Base-by-base conservation (phyloP, 164 flowering plant species). In the Kalanchoe fedtschenkoi region DNA sequence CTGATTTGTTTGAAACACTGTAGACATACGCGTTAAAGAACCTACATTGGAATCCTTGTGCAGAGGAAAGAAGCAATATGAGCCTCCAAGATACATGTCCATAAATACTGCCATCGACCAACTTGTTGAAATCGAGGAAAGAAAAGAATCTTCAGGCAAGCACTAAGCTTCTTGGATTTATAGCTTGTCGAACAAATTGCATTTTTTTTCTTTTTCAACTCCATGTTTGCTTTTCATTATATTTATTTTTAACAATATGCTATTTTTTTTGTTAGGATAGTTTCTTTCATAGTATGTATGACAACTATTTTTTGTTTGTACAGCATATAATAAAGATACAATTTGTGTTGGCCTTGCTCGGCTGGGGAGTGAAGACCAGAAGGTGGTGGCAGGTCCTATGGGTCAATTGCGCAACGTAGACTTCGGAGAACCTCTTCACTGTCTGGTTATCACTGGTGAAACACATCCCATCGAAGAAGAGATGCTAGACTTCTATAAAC, bases 21-120 rank as follows among this genome's bases (percentile, higher is more conserved):
- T 83, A 89, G 97, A 93, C 76, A 93, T 93, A 68, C 79, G 87
- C 26, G 98, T 90, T 65, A 93, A 88, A 76, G 97, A 93, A 69
- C 96, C 96, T 30, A 61, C 97, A 6, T 62, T 90, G 63, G 98
- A 90, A 68, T 90, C 96, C 29, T 67, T 93, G 55, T 79, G 85
- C 83, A 83, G 96, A 75, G 96, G 98, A 64, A 89, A 66, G 66
- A 92, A 89, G 71, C 60, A 69, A 47, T 92, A 89, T 69, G 98
- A 92, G 74, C 87, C 96, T 39, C 95, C 98, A 1, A 86, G 81
- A 61, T 92, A 64, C 65, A 92, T 92, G 98, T 80, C 95, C 30
- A 79, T 89, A 32, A 74, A 73, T 58, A 83, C 83, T 21, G 97
- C 96, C 58, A 88, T 92, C 67, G 96, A 89, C 67, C 98, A 92